Evolutionary conservation across 2,329 filamentous ascomycete species (phyloP), one percentile per base, ranked within the genome.

Genomic region (Epichloe typhina): DNA sequence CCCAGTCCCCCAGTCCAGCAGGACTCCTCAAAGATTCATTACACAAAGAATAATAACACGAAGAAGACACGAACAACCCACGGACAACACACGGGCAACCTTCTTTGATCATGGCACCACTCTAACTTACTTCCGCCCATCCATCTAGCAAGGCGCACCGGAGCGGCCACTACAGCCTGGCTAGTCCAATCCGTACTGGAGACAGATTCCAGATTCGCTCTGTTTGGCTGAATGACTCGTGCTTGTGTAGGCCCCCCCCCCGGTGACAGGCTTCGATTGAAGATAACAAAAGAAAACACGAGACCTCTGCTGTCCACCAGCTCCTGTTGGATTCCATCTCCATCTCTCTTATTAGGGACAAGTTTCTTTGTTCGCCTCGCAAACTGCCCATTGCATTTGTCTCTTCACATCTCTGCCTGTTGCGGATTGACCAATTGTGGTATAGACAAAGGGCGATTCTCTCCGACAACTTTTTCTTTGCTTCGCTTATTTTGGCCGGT

Each of bases 401-500:
- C 3, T 31, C 3, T 31, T 11, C 3, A 31, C 31, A 31, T 31
- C 39, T 13, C 9, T 9, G 13, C 38, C 15, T n/a, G 4, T 33
- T 43, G 17, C 39, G 36, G 19, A 48, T 48, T 21, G 37, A 48
- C 46, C 46, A 41, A 48, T 41, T 37, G n/a, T 19, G 31, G 37
- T 48, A 48, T 40, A 40, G n/a, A 6, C 21, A 19, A 47, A 31
- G 19, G 46, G 13, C 46, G 12, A 39, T 21, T 3, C 31, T 33
- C 46, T 31, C 37, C 19, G 37, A n/a, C 13, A 15, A 19, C 21
- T 17, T 47, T 9, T 40, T 23, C 6, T 23, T 31, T 41, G 2
- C 26, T 35, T 37, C 9, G 17, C 76, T 11, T 82, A 82, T 11
- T 82, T 85, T 26, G 26, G 26, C 42, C 87, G 76, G 39, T 15